phyloP scores from a whole-genome alignment of 495 filamentous ascomycete species.

The Lophium mytilinum region DNA sequence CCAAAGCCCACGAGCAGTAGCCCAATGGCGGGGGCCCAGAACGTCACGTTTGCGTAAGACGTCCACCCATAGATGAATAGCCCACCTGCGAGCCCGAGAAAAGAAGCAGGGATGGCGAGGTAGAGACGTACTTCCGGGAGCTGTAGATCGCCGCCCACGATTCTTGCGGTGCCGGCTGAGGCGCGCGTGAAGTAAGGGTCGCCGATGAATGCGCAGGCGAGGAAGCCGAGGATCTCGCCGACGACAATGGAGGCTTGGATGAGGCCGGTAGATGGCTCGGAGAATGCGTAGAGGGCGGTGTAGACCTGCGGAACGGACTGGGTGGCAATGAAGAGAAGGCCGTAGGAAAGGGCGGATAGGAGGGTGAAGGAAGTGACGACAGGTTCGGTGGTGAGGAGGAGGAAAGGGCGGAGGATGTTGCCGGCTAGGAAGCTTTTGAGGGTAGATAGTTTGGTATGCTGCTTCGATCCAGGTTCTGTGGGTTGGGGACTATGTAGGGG shows the following conservation, averaged over 20 bases:
- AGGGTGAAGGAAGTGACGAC: slow-evolving; percentile 46
- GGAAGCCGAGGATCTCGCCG: slow-evolving; percentile 30
- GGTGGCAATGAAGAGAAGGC: slow-evolving; percentile 43
- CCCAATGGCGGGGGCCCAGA: slow-evolving; percentile 28
- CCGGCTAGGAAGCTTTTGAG: slow-evolving; percentile 14
- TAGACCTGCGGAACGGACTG: slow-evolving; percentile 31
- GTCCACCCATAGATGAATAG: slow-evolving; percentile 34
- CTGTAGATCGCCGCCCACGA: slow-evolving; percentile 3
- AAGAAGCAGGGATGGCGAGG: slow-evolving; percentile 28
- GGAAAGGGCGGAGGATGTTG: slow-evolving; percentile 35
- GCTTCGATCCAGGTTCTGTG: slow-evolving; percentile 18
- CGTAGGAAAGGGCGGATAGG: slow-evolving; percentile 45
- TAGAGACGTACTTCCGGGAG: slow-evolving; percentile 32
- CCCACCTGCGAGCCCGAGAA: slow-evolving; percentile 28
- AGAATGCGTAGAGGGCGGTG: slow-evolving; percentile 25
- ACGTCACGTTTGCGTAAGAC: slow-evolving; percentile 22
- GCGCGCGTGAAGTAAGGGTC: slow-evolving; percentile 23
- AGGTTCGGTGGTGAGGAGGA: slow-evolving; percentile 45
- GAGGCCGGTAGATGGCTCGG: slow-evolving; percentile 24
- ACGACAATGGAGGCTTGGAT: slow-evolving; percentile 29
- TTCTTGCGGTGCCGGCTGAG: slow-evolving; percentile 17
- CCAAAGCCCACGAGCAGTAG: slow-evolving; percentile 31
- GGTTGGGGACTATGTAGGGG: slow-evolving; percentile 21
- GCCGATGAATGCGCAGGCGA: slow-evolving; percentile 19
- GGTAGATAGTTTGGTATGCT: slow-evolving; percentile 26